Conservation (phyloP, 768 basidiomycete genomes). For the Boletellus sp. region DNA sequence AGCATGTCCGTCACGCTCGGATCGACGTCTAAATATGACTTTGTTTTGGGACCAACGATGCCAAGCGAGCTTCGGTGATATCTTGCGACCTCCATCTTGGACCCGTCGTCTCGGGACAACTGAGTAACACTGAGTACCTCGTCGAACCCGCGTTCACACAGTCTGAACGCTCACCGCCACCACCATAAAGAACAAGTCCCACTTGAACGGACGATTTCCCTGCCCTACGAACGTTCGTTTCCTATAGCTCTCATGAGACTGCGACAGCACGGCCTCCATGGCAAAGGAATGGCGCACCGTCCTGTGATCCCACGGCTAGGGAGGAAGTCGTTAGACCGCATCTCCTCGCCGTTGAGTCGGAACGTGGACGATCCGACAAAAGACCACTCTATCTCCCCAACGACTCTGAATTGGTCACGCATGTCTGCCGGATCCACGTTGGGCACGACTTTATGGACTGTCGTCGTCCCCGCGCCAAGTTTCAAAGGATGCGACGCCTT, state of each 20-base stretch:
- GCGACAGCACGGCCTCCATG: background rate
- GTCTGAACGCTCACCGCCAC: conserved; percentile 9
- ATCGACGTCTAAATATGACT: conserved; percentile 15
- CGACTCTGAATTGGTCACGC: conserved; percentile 25
- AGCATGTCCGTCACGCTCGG: conserved; percentile 17
- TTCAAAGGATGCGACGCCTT: conserved; percentile 15
- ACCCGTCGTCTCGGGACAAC: conserved; percentile 15
- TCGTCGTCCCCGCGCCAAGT: conserved; percentile 14
- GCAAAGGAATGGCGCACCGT: conserved; percentile 8
- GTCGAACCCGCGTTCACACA: no score
- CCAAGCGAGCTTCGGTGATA: conserved; percentile 18
- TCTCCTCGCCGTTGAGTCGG: conserved; percentile 26
- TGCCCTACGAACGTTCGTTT: conserved; percentile 28
- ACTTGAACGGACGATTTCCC: conserved; percentile 31
- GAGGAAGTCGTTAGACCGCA: conserved; percentile 22
- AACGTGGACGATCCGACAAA: conserved; percentile 25
- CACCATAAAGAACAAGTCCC: conserved; percentile 19
- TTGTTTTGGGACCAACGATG: conserved; percentile 9
- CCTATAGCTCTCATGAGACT: background rate
- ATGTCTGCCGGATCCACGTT: conserved; percentile 17
- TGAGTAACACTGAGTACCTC: background rate
- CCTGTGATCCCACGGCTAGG: conserved; percentile 12
- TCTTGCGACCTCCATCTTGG: conserved; percentile 12
- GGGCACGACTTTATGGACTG: conserved; percentile 17
- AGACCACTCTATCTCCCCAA: conserved; percentile 35